Conservation (phyloP, 139 green algal species). For the Volvox africanus region DNA sequence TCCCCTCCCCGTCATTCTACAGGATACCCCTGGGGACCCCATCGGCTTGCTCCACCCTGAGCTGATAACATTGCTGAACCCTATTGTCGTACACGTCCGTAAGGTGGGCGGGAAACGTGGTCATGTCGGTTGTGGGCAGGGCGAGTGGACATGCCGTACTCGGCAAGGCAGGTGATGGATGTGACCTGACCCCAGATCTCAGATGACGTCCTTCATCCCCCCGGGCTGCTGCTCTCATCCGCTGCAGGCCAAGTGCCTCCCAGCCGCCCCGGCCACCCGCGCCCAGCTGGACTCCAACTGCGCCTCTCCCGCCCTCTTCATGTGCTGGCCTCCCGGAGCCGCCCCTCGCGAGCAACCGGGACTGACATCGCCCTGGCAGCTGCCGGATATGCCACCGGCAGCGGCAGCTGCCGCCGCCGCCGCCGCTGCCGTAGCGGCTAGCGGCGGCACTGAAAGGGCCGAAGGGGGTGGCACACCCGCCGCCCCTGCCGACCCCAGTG, state of each 20-base stretch:
- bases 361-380: conserved; percentile 33
- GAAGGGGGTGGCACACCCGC: not conserved
- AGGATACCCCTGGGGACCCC: conserved; percentile 28
- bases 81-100: conserved; percentile 51
- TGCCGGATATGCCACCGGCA: not conserved
- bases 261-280: conserved; percentile 56
- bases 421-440: not conserved
- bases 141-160: too few species aligned
- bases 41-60: conserved; percentile 50
- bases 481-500: not conserved
- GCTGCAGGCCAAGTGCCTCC: conserved; percentile 51
- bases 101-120: not conserved
- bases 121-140: too few species aligned
- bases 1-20: not conserved
- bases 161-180: too few species aligned
- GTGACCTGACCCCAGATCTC: too few species aligned
- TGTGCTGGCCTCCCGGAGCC: conserved; percentile 14
- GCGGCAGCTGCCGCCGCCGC: not conserved
- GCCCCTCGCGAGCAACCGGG: conserved; percentile 30
- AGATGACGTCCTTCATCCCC: not conserved
- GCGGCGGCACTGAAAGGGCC: not conserved
- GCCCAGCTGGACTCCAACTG: conserved; percentile 57
- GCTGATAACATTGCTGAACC: conserved; percentile 55
- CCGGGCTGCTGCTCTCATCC: not conserved
- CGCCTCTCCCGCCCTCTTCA: conserved; percentile 43